phyloP scores from a whole-genome alignment of 208 protist genomes.

The Sergeia podlipaevii region DNA sequence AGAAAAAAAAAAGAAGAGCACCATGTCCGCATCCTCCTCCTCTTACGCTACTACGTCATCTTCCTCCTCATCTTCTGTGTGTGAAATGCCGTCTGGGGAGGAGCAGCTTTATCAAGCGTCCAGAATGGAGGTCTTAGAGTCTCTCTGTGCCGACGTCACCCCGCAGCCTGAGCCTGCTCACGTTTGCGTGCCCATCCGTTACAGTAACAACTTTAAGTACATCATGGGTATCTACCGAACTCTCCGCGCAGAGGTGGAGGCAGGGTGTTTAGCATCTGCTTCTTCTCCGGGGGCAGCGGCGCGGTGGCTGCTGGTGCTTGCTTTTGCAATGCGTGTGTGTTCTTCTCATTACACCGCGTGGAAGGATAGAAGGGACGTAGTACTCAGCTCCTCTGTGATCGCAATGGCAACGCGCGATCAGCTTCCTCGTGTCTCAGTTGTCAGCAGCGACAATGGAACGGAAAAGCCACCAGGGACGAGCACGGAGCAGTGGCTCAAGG shows the following conservation, averaged over 20 bases:
- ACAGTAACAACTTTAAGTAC: constrained; percentile 37
- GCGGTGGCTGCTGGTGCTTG: constrained; percentile 66
- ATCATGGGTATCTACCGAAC: constrained; percentile 58
- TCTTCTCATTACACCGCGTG: constrained; percentile 70
- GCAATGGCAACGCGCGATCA: constrained; percentile 18
- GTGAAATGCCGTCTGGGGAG: background rate
- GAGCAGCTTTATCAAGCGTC: constrained; percentile 31
- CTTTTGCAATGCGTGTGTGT: constrained; percentile 45
- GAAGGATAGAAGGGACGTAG: constrained; percentile 63
- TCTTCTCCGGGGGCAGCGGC: too few species aligned
- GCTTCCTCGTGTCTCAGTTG: constrained; percentile 1
- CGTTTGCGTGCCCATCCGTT: constrained; percentile 44
- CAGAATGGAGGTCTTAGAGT: constrained; percentile 26
- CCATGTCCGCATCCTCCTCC: too few species aligned
- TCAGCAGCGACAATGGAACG: background rate
- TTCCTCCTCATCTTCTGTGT: constrained; percentile 2
- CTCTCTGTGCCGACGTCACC: constrained; percentile 24
- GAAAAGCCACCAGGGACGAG: background rate
- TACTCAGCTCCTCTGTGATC: constrained; percentile 31
- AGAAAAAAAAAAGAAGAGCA: too few species aligned
- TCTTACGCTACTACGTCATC: background rate
- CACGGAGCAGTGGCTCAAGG: background rate
- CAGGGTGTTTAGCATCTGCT: too few species aligned
- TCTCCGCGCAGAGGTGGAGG: constrained; percentile 19
- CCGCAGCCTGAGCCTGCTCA: constrained; percentile 38